Base-by-base conservation (phyloP, 2,329 filamentous ascomycete genomes). In the Talaromyces sp. region DNA sequence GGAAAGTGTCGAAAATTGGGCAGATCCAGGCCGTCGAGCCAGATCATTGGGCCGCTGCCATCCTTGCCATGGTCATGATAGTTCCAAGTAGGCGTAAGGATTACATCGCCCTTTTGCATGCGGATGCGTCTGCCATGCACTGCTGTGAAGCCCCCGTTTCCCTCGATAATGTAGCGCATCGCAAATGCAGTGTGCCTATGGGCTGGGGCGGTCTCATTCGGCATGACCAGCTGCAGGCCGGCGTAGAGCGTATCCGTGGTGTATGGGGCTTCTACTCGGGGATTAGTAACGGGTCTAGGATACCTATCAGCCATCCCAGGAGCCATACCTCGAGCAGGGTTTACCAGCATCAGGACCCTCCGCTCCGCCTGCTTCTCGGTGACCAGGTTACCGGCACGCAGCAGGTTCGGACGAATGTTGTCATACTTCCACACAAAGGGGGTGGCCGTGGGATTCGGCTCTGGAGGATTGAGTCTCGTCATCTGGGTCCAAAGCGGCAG, bases 41-140 rank as follows among this genome's bases (percentile, higher is more conserved):
- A 86, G 29, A 86, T 80, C 68, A 85, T 80, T 0, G 82, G 81
- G 1, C 75, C 75, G 0, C 75, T 72, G 11, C 82, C 80, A 61
- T 86, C 82, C 55, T 85, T 85, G 3, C 84, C 84, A 60, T 86
- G 83, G 62, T 86, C 84, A 62, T 85, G 83, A 77, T 81, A 86
- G 66, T 84, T 80, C 83, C 83, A 86, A 0, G 77, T 80, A 0
- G 83, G 84, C 0, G 84, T 86, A 0, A 85, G 69, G 14, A 86
- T 81, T 1, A 86, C 80, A 63, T 86, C 83, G 9, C 83, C 82
- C 1, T 78, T 74, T 21, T 75, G 66, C 68, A 86, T 81, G 1
- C 73, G 70, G 64, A 86, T 81, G 58, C 81, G 78, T 49, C 75
- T 71, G 5, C 84, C 82, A 55, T 84, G 81, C 0, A 86, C 81